phyloP scores from a whole-genome alignment of 495 filamentous ascomycete species.

The Rusavskia elegans region DNA sequence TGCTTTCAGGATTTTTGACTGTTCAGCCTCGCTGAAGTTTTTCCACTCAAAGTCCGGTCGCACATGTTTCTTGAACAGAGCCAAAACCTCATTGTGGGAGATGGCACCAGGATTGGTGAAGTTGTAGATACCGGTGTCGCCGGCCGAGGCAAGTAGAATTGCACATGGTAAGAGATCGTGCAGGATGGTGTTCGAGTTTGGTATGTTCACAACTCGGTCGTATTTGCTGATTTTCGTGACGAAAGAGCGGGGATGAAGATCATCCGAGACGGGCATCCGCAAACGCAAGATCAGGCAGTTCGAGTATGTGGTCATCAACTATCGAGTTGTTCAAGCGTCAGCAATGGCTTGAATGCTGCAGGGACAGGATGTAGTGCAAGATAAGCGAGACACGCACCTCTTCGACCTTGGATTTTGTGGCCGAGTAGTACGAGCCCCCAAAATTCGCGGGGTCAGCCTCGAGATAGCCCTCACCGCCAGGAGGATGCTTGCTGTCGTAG shows the following conservation, averaged over 20 bases:
- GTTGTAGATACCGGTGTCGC: constrained; percentile 48
- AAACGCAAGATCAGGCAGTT: constrained; percentile 45
- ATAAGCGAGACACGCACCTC: constrained; percentile 25
- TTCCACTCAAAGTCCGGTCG: constrained; percentile 45
- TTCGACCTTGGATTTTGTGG: constrained; percentile 48
- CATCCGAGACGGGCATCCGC: constrained; percentile 54
- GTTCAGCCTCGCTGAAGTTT: constrained; percentile 50
- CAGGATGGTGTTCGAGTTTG: constrained; percentile 52
- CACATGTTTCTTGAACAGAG: constrained; percentile 44
- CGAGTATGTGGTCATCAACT: constrained; percentile 44
- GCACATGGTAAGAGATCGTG: constrained; percentile 45
- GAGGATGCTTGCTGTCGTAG: constrained; percentile 41
- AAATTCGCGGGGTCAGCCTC: constrained; percentile 52
- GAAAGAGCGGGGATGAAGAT: constrained; percentile 48
- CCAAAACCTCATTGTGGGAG: constrained; percentile 49
- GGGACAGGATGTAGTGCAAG: too few species aligned
- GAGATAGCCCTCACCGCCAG: constrained; percentile 39
- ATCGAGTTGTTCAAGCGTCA: constrained; percentile 4
- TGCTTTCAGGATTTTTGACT: constrained; percentile 50
- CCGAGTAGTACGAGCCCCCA: constrained; percentile 48
- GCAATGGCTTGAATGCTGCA: background rate
- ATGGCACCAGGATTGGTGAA: constrained; percentile 54
- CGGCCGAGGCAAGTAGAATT: constrained; percentile 41
- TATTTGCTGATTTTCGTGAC: constrained; percentile 53
- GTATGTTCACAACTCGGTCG: constrained; percentile 46